phyloP scores from a whole-genome alignment of 208 protist genomes.

The Leptomonas seymouri region DNA sequence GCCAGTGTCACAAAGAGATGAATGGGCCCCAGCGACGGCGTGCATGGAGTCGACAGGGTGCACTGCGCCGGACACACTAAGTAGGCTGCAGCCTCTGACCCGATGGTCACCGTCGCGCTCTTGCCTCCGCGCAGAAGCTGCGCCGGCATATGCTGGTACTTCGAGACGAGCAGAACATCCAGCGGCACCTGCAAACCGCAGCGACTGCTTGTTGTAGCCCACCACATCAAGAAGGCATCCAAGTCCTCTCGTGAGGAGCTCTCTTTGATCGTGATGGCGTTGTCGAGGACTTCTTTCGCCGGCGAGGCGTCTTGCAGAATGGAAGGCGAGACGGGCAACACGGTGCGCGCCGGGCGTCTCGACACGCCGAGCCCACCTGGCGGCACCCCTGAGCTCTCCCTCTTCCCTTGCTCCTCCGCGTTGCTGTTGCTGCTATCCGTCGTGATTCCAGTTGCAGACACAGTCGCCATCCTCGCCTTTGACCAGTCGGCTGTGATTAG shows the following conservation, averaged over 20 bases:
- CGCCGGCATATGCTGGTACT: slow-evolving; percentile 35
- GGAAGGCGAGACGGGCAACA: slow-evolving; percentile 29
- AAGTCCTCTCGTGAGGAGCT: slow-evolving; percentile 58
- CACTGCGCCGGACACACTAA: slow-evolving; percentile 19
- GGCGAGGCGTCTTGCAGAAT: slow-evolving; percentile 51
- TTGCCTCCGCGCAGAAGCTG: slow-evolving; percentile 28
- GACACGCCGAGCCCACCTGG: slow-evolving; percentile 13
- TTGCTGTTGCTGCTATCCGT: not conserved
- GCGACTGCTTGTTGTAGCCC: slow-evolving; percentile 46
- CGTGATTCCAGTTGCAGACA: not conserved
- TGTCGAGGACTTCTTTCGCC: slow-evolving; percentile 43
- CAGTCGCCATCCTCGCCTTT: slow-evolving; percentile 7
- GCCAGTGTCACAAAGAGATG: slow-evolving; percentile 44
- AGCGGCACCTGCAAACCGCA: slow-evolving; percentile 55
- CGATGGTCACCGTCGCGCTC: slow-evolving; percentile 20
- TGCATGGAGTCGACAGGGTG: slow-evolving; percentile 14
- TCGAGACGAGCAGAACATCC: slow-evolving; percentile 43
- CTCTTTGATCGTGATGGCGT: slow-evolving; percentile 32
- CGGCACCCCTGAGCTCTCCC: slow-evolving; percentile 1
- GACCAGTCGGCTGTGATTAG: slow-evolving; percentile 26
- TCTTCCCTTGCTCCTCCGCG: not conserved
- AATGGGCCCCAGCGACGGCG: slow-evolving; percentile 36
- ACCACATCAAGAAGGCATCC: slow-evolving; percentile 78
- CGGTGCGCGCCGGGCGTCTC: slow-evolving; percentile 9
- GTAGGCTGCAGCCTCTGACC: slow-evolving; percentile 22